Evolutionary conservation across 1,284 basidiomycete genomes (phyloP), one percentile per base, ranked within the genome.

Genomic region (Vanrija sp.): DNA sequence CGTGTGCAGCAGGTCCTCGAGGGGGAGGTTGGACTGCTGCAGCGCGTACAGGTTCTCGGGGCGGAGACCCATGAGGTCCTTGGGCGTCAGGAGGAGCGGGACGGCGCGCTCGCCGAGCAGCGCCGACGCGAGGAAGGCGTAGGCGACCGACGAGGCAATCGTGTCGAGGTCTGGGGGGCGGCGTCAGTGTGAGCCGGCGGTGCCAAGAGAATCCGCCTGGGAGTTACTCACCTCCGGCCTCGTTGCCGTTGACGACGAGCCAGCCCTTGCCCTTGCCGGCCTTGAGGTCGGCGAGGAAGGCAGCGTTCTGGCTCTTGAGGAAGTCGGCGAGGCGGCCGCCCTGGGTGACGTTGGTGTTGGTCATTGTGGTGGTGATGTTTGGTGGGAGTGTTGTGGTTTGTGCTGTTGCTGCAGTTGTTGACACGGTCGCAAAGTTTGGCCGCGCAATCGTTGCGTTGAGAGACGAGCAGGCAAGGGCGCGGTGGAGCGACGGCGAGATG

Each of bases 231-330:
- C 92, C 91, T 68, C 90, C 90, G 10, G 92, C 88, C 74, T 95
- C 91, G 68, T 96, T 95, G 1, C 92, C 92, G 83, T 90, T 88
- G 0, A 85, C 85, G 6, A 94, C 79, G 0, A 82, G 86, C 91
- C 91, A 96, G 41, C 84, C 81, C 9, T 67, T 63, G 12, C 68
- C 80, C 49, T 75, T 76, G 0, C 78, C 80, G 1, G 63, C 63
- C 8, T 71, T 57, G 6, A 83, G 57, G 35, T 80, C 81, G 31
- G 12, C 31, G 31, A 31, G 12, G 15, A 25, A 84, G 4, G 61
- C 62, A n/a, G 71, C 62, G 56, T 80, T 82, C 59, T 75, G 78
- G 24, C 66, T 63, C 46, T 50, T 39, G 36, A 80, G 63, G 60
- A 78, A 81, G 1, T 68, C 67, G 6, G 69, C 75, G 20, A 78